phyloP scores from a whole-genome alignment of 352 stramenopile species.

The Phytophthora syringae region DNA sequence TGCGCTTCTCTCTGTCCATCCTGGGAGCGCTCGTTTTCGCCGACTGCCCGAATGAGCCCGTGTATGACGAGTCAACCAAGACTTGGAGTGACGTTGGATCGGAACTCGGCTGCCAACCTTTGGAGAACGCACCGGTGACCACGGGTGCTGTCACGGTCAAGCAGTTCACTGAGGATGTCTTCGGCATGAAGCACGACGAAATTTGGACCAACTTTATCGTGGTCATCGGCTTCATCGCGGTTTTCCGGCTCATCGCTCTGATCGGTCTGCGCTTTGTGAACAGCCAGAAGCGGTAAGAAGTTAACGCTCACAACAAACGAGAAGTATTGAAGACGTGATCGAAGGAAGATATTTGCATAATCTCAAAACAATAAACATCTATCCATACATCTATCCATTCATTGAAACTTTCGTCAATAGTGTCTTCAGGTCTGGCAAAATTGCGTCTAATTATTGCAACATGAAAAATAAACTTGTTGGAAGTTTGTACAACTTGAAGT shows the following conservation, averaged over 20 bases:
- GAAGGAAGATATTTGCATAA: too few species aligned
- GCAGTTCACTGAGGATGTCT: slow-evolving; percentile 47
- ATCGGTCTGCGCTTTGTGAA: slow-evolving; percentile 59
- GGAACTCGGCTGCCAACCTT: slow-evolving; percentile 43
- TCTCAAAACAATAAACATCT: too few species aligned
- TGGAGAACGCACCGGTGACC: slow-evolving; percentile 39
- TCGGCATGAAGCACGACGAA: slow-evolving; percentile 59
- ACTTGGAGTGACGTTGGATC: slow-evolving; percentile 32
- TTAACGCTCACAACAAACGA: too few species aligned
- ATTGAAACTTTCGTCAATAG: too few species aligned
- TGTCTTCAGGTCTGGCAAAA: too few species aligned
- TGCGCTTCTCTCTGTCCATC: slow-evolving; percentile 37
- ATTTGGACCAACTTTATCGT: slow-evolving; percentile 46
- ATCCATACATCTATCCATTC: too few species aligned
- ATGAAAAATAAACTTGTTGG: too few species aligned
- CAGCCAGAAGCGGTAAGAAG: slow-evolving; percentile 53
- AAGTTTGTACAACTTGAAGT: too few species aligned
- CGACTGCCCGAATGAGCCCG: slow-evolving; percentile 38
- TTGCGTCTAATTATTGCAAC: too few species aligned
- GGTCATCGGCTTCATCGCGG: slow-evolving; percentile 46
- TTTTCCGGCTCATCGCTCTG: slow-evolving; percentile 50
- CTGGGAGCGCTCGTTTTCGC: slow-evolving; percentile 36
- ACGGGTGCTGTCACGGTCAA: slow-evolving; percentile 44
- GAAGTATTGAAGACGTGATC: too few species aligned
- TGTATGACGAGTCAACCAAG: slow-evolving; percentile 36